Percentiles rank a stretch among this genome's conserved stretches.
Evolutionary conservation across 108 stramenopile genomes (phyloP).

Genomic region (Nitzschia putrida): DNA sequence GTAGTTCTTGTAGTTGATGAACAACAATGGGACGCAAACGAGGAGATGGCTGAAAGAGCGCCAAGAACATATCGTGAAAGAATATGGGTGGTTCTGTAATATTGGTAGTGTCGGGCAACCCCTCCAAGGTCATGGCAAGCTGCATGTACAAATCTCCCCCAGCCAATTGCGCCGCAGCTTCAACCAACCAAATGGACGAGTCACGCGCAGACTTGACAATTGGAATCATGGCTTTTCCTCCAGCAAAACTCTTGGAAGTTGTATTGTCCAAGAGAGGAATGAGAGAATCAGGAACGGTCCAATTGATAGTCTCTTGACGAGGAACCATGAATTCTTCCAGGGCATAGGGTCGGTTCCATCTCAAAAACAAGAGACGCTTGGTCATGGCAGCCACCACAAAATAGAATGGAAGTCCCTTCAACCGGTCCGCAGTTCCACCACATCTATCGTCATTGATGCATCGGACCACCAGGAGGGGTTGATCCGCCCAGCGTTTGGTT

Average conservation of each 20-base stretch:
- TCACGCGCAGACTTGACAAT: slow-evolving; percentile 5
- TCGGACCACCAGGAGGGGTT: slow-evolving; percentile 37
- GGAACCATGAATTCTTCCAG: slow-evolving; percentile 57
- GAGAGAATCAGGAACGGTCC: slow-evolving; percentile 28
- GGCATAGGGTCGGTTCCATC: slow-evolving; percentile 45
- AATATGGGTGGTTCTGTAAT: slow-evolving; percentile 7
- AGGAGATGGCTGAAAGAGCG: slow-evolving; percentile 35
- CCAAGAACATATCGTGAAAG: slow-evolving; percentile 41
- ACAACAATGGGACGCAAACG: slow-evolving; percentile 10
- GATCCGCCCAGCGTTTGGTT: slow-evolving; percentile 25
- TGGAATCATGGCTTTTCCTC: slow-evolving; percentile 9
- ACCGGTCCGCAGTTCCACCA: slow-evolving; percentile 56
- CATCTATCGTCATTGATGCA: slow-evolving; percentile 41
- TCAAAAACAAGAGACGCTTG: slow-evolving; percentile 43
- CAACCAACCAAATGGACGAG: slow-evolving; percentile 26
- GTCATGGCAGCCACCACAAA: slow-evolving; percentile 36
- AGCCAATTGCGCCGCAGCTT: slow-evolving; percentile 28
- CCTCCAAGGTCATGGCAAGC: background rate
- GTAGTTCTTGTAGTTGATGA: slow-evolving; percentile 8
- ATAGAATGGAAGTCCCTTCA: slow-evolving; percentile 46
- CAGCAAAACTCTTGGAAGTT: background rate
- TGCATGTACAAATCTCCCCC: background rate
- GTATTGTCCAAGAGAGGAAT: slow-evolving; percentile 11
- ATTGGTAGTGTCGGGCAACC: background rate
- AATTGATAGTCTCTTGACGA: slow-evolving; percentile 7